Conservation (phyloP, 177 flowering plant genomes). For the Vitis hybrid region DNA sequence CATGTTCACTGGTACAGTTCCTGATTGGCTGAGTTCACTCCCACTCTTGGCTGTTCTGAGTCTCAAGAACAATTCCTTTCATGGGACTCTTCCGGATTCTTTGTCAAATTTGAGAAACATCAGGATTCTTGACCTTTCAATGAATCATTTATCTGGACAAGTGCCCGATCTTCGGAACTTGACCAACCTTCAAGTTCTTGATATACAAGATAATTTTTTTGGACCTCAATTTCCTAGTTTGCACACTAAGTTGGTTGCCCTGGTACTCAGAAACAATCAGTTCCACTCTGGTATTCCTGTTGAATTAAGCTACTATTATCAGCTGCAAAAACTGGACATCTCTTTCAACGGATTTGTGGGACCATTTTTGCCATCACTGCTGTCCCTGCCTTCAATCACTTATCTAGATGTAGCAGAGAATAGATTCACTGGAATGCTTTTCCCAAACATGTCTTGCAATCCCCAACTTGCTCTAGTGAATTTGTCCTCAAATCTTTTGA, state of each 20-base stretch:
- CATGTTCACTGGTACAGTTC: conserved; percentile 27
- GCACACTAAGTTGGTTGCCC: conserved; percentile 21
- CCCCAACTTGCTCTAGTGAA: conserved; percentile 29
- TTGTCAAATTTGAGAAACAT: conserved; percentile 20
- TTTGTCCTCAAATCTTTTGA: conserved; percentile 37
- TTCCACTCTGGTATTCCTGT: conserved; percentile 27
- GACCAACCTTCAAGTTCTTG: conserved; percentile 39
- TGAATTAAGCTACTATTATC: conserved; percentile 23
- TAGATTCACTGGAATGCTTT: conserved; percentile 35
- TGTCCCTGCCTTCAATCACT: conserved; percentile 29
- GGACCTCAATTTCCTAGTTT: conserved; percentile 40
- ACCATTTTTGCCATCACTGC: conserved; percentile 28
- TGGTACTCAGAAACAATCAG: conserved; percentile 32
- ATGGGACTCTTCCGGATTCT: conserved; percentile 33
- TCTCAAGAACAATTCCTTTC: conserved; percentile 29
- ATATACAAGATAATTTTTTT: conserved; percentile 30
- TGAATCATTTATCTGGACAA: conserved; percentile 31
- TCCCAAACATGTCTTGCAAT: conserved; percentile 32
- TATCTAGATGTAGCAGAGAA: conserved; percentile 30
- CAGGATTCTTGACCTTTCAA: conserved; percentile 27
- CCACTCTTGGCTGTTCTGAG: conserved; percentile 30
- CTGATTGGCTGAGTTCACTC: conserved; percentile 28
- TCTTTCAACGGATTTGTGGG: conserved; percentile 35
- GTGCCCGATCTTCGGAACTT: conserved; percentile 32
- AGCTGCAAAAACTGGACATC: conserved; percentile 35